Percentiles rank a stretch among this genome's conserved stretches.
These are phyloP conservation scores for Corylus heterophylla DNA, from an alignment of 306 rosid genomes.

Conservation along the genomic window DNA sequence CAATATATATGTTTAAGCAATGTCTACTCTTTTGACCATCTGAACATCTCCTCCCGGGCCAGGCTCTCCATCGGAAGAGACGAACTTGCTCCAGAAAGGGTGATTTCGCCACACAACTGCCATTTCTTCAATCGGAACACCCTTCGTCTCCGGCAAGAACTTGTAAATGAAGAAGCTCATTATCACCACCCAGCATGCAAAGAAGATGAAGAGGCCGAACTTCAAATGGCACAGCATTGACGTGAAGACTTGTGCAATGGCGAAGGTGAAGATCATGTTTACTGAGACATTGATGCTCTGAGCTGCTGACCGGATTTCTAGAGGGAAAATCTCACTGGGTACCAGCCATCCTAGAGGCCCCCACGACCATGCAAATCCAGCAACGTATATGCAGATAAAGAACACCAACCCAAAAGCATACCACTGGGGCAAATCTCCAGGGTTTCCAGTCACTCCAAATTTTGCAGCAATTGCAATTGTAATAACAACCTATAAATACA, in stretches of 20 bases:
- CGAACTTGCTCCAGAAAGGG: slow-evolving; percentile 56
- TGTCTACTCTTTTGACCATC: not conserved
- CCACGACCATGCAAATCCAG: slow-evolving; percentile 85
- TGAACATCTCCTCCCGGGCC: not conserved
- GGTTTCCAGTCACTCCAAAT: slow-evolving; percentile 62
- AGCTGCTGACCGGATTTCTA: slow-evolving; percentile 67
- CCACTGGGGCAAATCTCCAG: slow-evolving; percentile 48
- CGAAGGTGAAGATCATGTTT: slow-evolving; percentile 71
- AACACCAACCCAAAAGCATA: slow-evolving; percentile 48
- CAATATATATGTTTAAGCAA: not conserved
- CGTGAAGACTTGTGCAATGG: slow-evolving; percentile 67
- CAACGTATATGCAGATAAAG: slow-evolving; percentile 54
- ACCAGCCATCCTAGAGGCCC: slow-evolving; percentile 88
- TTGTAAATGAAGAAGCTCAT: slow-evolving; percentile 59
- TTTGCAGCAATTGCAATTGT: slow-evolving; percentile 50
- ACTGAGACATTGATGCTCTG: slow-evolving; percentile 54
- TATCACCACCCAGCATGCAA: slow-evolving; percentile 48
- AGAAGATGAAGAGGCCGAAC: slow-evolving; percentile 69
- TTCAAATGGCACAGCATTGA: slow-evolving; percentile 66
- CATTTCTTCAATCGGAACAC: slow-evolving; percentile 81
- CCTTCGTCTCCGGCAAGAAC: slow-evolving; percentile 65
- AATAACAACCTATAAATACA: slow-evolving; percentile 44
- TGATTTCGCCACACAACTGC: slow-evolving; percentile 51
- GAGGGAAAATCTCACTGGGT: slow-evolving; percentile 72
- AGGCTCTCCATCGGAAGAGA: slow-evolving; percentile 6